These are phyloP conservation scores for Sanghuangporus sanghuang DNA, from an alignment of 1,284 basidiomycete species.

Conservation along the genomic window DNA sequence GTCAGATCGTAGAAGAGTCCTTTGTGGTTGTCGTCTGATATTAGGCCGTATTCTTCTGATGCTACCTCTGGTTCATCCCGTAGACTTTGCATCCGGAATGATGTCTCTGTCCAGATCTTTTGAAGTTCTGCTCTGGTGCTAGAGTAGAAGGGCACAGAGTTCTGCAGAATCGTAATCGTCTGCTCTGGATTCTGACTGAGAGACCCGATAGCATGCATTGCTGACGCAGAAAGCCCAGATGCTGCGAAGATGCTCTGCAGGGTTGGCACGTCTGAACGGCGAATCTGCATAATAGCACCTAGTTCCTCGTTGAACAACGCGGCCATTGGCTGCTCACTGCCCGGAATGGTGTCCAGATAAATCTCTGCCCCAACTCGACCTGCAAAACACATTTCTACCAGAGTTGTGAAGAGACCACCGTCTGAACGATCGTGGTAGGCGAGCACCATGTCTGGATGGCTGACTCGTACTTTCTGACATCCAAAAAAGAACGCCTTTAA, in stretches of 20 bases:
- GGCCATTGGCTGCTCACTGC: conserved; percentile 51
- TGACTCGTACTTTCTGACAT: conserved; percentile 62
- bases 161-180: conserved; percentile 55
- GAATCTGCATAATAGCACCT: conserved; percentile 89
- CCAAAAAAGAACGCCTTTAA: conserved; percentile 83
- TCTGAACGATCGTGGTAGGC: conserved; percentile 99
- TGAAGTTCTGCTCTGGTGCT: conserved; percentile 74
- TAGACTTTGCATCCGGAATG: conserved; percentile 84
- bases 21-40: conserved; percentile 53
- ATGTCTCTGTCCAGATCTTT: conserved; percentile 90
- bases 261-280: conserved; percentile 50
- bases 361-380: conserved; percentile 78
- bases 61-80: conserved; percentile 83
- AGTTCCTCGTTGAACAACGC: conserved; percentile 95
- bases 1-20: conserved; percentile 81
- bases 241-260: conserved; percentile 61
- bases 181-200: conserved; percentile 55
- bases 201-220: conserved; percentile 73
- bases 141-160: conserved; percentile 53
- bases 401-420: conserved; percentile 88
- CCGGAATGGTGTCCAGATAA: conserved; percentile 54
- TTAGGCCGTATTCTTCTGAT: conserved; percentile 79
- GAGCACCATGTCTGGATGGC: conserved; percentile 63
- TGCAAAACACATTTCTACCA: conserved; percentile 97
- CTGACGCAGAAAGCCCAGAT: conserved; percentile 67